Evolutionary conservation across 768 basidiomycete genomes (phyloP), one percentile per base, ranked within the genome.

Genomic region (Strobilomyces confusus): DNA sequence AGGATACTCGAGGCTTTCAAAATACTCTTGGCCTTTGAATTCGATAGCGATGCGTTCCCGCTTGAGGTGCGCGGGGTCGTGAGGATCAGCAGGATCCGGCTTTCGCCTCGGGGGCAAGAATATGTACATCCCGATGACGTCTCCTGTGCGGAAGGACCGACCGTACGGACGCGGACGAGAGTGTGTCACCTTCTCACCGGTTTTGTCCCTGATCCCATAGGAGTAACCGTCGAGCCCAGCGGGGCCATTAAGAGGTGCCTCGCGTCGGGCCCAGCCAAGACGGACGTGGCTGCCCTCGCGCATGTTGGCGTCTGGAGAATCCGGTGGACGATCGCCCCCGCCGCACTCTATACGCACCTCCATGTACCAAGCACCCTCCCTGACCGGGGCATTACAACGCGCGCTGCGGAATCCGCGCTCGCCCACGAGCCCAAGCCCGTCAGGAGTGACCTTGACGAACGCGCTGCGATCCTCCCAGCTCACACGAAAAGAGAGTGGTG

Each of bases 1-100:
- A 11, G 84, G 72, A 67, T 97, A 98, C 68, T 98, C 95, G 56
- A 91, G 75, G 55, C 85, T 85, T 73, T 99, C 97, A 69, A 98
- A 98, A 68, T 95, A 94, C 58, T 92, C 89, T 70, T 95, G 94
- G n/a, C 91, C 91, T 71, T 95, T 97, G 72, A 92, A 90, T 55
- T 90, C 89, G 65, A 99, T 95, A 4, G 95, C 83, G 55, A 95
- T 89, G 51, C 97, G 89, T 64, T 93, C 90, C 50, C 97, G 84
- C 58, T 85, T 83, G 57, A 97, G 72, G 58, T 86, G 86, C 5
- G 89, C 87, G 11, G 95, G 89, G 67, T 97, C 90, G 58, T 83
- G 72, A 1, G 79, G 77, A 63, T 95, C 90, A 36, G 80, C 75
- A 42, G 72, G 71, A 60, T 81, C 70, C 15, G 86, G 77, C 61